A percentile compares a stretch with the other conserved stretches of the same genome.
Conservation (phyloP, 208 protist species). For the Crithidia acanthocephali region DNA sequence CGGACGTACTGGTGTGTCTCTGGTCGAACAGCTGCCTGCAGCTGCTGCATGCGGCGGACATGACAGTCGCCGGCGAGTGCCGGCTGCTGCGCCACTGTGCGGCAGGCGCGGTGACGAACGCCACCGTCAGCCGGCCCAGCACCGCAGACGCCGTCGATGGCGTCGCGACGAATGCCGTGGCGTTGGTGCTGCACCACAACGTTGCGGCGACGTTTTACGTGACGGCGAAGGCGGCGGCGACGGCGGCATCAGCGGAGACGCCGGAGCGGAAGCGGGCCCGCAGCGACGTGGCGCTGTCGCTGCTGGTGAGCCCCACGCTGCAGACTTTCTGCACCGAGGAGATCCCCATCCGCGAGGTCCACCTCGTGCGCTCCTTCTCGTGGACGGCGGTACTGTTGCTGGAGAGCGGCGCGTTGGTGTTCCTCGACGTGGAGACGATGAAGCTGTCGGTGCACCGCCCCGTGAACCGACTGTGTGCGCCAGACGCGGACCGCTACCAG, state of each 20-base stretch:
- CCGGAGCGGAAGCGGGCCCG: slow-evolving; percentile 20
- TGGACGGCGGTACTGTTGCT: slow-evolving; percentile 59
- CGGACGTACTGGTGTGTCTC: slow-evolving; percentile 42
- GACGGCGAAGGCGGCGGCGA: not conserved
- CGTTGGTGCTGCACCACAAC: slow-evolving; percentile 52
- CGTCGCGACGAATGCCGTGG: slow-evolving; percentile 35
- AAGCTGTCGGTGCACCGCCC: slow-evolving; percentile 45
- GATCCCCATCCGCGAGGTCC: slow-evolving; percentile 55
- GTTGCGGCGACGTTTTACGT: slow-evolving; percentile 51
- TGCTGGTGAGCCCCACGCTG: slow-evolving; percentile 21
- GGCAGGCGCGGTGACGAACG: slow-evolving; percentile 25
- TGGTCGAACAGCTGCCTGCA: slow-evolving; percentile 65
- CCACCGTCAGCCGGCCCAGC: slow-evolving; percentile 17
- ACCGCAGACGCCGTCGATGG: not conserved
- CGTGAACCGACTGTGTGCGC: slow-evolving; percentile 31
- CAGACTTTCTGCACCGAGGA: slow-evolving; percentile 54
- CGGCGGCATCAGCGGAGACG: not conserved
- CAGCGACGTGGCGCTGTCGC: slow-evolving; percentile 9
- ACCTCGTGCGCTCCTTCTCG: slow-evolving; percentile 55
- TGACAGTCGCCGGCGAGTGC: slow-evolving; percentile 19
- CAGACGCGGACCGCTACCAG: slow-evolving; percentile 27
- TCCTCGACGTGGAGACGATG: slow-evolving; percentile 71
- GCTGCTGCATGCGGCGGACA: slow-evolving; percentile 17
- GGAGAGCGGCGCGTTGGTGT: slow-evolving; percentile 71
- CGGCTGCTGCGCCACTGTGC: slow-evolving; percentile 27